Percentiles rank a stretch among this genome's conserved stretches.
Evolutionary conservation across 208 protist species (phyloP).

Genomic region (Balamuthia mandrillaris): DNA sequence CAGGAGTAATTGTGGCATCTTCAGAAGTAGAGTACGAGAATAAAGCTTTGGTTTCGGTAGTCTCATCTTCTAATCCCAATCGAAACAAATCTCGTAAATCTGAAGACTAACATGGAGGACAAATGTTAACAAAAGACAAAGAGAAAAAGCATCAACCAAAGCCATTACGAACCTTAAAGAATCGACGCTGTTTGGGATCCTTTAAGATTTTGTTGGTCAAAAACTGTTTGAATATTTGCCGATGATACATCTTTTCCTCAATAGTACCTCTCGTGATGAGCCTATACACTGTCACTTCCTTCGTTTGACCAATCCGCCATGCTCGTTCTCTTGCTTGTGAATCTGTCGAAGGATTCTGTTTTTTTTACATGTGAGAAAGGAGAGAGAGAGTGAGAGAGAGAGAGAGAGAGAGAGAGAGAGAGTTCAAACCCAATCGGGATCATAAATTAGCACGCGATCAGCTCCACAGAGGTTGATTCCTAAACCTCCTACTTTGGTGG

Average conservation of each 20-base stretch:
- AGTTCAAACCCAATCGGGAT: slow-evolving; percentile 91
- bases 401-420: slow-evolving; percentile 17
- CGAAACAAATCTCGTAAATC: not conserved
- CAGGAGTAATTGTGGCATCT: slow-evolving; percentile 23
- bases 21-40: not conserved
- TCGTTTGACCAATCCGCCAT: slow-evolving; percentile 94
- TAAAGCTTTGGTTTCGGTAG: not conserved
- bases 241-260: slow-evolving; percentile 97
- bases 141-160: not conserved
- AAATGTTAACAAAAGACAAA: not conserved
- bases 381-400: not conserved
- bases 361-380: too few species aligned
- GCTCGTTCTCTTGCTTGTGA: slow-evolving; percentile 83
- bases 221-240: slow-evolving; percentile 91
- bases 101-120: not conserved
- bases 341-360: slow-evolving; percentile 74
- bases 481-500: slow-evolving; percentile 87
- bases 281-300: slow-evolving; percentile 91
- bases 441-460: slow-evolving; percentile 96
- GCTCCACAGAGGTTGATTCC: slow-evolving; percentile 97
- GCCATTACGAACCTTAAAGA: slow-evolving; percentile 78
- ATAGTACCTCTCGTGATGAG: slow-evolving; percentile 95
- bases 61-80: slow-evolving; percentile 5
- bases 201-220: slow-evolving; percentile 91
- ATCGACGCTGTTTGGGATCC: slow-evolving; percentile 87